Base-by-base conservation (phyloP, 805 yeast species). In the Zygosaccharomyces gambellarensis region DNA sequence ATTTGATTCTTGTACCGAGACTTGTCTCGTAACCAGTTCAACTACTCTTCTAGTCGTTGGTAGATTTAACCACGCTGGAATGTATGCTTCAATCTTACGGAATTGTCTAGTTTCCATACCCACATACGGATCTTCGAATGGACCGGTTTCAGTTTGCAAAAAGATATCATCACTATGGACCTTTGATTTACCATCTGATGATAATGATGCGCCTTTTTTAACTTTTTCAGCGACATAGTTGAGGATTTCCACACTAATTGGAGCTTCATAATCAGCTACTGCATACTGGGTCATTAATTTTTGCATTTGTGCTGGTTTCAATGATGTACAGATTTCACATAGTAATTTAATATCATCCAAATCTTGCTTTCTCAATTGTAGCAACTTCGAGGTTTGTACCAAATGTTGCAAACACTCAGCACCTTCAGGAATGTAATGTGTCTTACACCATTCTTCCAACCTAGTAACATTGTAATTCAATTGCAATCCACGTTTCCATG, bases 401-500 rank as follows among this genome's bases (percentile, higher is more conserved):
- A 94, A 75, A 64, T 90, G 97, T 54, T 84, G 83, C 65, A 94
- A 77, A 63, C 89, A 83, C 34, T 83, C 81, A 3, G 92, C 80
- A 2, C 95, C 96, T 65, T 90, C 96, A 45, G 86, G 85, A 54
- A 94, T 81, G 46, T 86, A 90, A 67, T 92, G 97, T 6, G 89
- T 82, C 72, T 89, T 92, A 71, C 98, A 92, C 99, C 99, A 94
- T 72, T 94, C 99, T 69, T 90, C 97, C 61, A 94, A 78, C 62
- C 98, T 81, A 3, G 99, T 94, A 47, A 90, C 95, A 68, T 94
- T 94, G 72, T 94, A 94, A 68, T 90, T 94, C 71, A 94, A 82
- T 71, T 94, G 99, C 59, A 94, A 78, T 43, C 98, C 98, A 65
- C 99, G 85, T 73, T 92, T 94, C 99, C 99, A 94, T 9, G 96